Evolutionary conservation across 1,139 yeast species (phyloP).

Genomic region (Kurtzmaniella quercitrusa): DNA sequence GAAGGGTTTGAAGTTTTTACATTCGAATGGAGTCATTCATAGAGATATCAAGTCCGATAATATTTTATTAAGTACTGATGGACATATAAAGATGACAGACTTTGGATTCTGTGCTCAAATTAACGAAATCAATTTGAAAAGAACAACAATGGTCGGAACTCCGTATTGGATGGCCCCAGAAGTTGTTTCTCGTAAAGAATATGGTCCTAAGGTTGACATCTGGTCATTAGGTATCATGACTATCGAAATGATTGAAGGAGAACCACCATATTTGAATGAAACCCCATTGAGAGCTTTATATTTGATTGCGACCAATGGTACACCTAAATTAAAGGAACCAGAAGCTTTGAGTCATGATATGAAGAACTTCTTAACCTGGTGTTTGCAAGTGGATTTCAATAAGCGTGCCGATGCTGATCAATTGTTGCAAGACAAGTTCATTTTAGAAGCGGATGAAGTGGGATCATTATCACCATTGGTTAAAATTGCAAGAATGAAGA

Average conservation of each 20-base stretch:
- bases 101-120: constrained; percentile 96
- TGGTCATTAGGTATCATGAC: constrained; percentile 98
- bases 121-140: constrained; percentile 75
- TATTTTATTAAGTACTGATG: constrained; percentile 73
- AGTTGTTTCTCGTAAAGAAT: constrained; percentile 88
- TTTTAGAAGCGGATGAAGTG: constrained; percentile 68
- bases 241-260: constrained; percentile 98
- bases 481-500: constrained; percentile 79
- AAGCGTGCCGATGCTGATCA: constrained; percentile 80
- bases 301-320: constrained; percentile 92
- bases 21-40: constrained; percentile 91
- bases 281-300: constrained; percentile 90
- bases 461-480: constrained; percentile 83
- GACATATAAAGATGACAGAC: constrained; percentile 87
- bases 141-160: constrained; percentile 99
- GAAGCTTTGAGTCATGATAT: constrained; percentile 68
- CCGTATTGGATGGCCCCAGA: constrained; percentile 99
- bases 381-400: constrained; percentile 81
- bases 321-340: constrained; percentile 88
- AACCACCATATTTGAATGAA: constrained; percentile 95
- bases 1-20: constrained; percentile 80
- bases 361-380: constrained; percentile 68
- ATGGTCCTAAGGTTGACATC: constrained; percentile 95
- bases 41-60: constrained; percentile 96
- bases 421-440: constrained; percentile 67